Percentiles rank a stretch among this genome's conserved stretches.
These are phyloP conservation scores for Phaeophleospora eucalypticola DNA, from an alignment of 2,329 filamentous ascomycete genomes.

Conservation along the genomic window DNA sequence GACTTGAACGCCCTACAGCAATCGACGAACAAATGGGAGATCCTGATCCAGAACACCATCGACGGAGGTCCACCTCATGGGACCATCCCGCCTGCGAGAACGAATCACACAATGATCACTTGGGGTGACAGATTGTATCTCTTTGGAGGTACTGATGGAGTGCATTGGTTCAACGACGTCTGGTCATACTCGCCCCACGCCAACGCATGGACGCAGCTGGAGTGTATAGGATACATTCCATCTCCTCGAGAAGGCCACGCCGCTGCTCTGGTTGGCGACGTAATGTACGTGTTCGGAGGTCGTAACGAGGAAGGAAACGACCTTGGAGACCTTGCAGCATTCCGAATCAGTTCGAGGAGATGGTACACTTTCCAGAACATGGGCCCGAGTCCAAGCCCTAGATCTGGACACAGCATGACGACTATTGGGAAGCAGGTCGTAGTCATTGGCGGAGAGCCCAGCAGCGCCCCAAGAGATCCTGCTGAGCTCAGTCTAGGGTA, in stretches of 20 bases:
- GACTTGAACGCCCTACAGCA: conserved; percentile 93
- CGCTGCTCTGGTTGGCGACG: conserved; percentile 87
- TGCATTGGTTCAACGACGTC: conserved; percentile 98
- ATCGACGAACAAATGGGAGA: conserved; percentile 88
- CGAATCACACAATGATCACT: conserved; percentile 89
- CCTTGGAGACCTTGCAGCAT: conserved; percentile 86
- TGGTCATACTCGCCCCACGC: conserved; percentile 87
- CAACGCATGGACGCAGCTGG: conserved; percentile 82
- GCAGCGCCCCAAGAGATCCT: conserved; percentile 73
- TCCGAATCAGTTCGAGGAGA: conserved; percentile 72
- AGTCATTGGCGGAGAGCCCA: conserved; percentile 90
- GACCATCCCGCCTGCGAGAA: conserved; percentile 78
- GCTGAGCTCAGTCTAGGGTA: conserved; percentile 86
- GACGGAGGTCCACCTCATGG: conserved; percentile 57
- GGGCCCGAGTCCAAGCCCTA: conserved; percentile 88
- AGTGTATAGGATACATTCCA: conserved; percentile 97
- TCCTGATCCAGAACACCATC: conserved; percentile 74
- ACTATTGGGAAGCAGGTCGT: conserved; percentile 88
- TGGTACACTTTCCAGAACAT: conserved; percentile 99
- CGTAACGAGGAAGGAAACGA: conserved; percentile 91
- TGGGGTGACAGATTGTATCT: conserved; percentile 92
- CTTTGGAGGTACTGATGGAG: conserved; percentile 95
- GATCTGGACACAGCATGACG: conserved; percentile 97
- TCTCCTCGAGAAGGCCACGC: conserved; percentile 91
- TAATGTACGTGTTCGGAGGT: conserved; percentile 99